Evolutionary conservation across 2,329 filamentous ascomycete genomes (phyloP).

Genomic region (Aschersonia sp.): DNA sequence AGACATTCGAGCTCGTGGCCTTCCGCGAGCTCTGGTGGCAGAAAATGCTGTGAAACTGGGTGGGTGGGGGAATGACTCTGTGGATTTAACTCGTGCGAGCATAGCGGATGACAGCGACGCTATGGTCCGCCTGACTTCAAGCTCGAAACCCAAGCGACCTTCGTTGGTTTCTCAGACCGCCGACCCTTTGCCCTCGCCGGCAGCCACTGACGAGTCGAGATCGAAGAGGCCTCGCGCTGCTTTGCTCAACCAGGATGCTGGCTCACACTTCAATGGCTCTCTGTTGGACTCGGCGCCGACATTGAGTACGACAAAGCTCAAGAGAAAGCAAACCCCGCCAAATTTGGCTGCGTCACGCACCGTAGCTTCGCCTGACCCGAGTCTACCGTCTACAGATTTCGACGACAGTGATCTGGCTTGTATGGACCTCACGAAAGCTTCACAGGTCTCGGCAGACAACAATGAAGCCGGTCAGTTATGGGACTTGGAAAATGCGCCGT

Average conservation of each 20-base stretch:
- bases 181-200: slow-evolving; percentile 27
- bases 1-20: not conserved
- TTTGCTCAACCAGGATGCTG: slow-evolving; percentile 3
- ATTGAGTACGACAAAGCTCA: slow-evolving; percentile 8
- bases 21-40: slow-evolving; percentile 1
- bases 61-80: slow-evolving; percentile 8
- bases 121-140: slow-evolving; percentile 31
- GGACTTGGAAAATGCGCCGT: slow-evolving; percentile 25
- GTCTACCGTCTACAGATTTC: slow-evolving; percentile 19
- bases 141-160: slow-evolving; percentile 28
- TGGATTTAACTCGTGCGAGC: slow-evolving; percentile 12
- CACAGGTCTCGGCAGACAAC: slow-evolving; percentile 18
- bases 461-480: slow-evolving; percentile 24
- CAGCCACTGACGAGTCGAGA: slow-evolving; percentile 9
- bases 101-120: slow-evolving; percentile 14
- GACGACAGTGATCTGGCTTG: slow-evolving; percentile 20
- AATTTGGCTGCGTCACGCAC: slow-evolving; percentile 10
- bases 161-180: slow-evolving; percentile 26
- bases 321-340: slow-evolving; percentile 10
- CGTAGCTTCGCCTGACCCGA: slow-evolving; percentile 7
- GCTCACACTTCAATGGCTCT: no score
- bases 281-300: no score
- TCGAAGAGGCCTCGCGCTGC: slow-evolving; percentile 6
- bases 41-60: slow-evolving; percentile 10
- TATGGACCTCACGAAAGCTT: slow-evolving; percentile 26